phyloP scores from a whole-genome alignment of 139 green algal species.

The Closterium sp. region DNA sequence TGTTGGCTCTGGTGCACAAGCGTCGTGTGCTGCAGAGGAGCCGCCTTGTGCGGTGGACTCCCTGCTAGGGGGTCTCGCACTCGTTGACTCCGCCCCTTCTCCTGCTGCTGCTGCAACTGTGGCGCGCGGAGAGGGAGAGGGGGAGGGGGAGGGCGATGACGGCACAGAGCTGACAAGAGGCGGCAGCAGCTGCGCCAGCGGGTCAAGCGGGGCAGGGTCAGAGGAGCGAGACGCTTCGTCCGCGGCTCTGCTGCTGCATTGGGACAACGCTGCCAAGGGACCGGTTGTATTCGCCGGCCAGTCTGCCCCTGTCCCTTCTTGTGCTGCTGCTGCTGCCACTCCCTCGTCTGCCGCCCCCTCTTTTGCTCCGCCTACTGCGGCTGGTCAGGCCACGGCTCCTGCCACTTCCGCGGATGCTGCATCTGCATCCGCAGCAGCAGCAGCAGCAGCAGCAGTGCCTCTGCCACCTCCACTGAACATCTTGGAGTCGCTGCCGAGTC shows the following conservation, averaged over 20 bases:
- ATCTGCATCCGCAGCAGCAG: background rate
- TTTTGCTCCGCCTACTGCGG: no score
- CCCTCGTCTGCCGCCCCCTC: background rate
- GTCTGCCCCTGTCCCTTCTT: background rate
- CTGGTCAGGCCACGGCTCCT: background rate
- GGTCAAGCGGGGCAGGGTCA: no score
- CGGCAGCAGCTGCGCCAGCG: background rate
- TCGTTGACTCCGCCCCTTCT: background rate
- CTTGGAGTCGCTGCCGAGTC: background rate
- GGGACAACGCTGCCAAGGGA: no score
- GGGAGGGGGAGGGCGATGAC: background rate
- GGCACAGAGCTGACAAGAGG: background rate
- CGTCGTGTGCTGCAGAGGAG: background rate
- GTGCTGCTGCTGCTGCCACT: background rate
- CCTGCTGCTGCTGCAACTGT: background rate
- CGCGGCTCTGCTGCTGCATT: no score
- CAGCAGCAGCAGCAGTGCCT: background rate
- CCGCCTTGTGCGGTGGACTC: background rate
- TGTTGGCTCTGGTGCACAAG: background rate
- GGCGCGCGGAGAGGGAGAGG: background rate
- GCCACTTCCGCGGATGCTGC: background rate
- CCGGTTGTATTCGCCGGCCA: no score
- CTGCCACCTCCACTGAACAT: background rate
- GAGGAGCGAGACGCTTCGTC: no score
- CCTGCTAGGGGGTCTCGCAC: background rate